Evolutionary conservation across 176 grass and related monocot species (phyloP).

Genomic region (Secale cereale): DNA sequence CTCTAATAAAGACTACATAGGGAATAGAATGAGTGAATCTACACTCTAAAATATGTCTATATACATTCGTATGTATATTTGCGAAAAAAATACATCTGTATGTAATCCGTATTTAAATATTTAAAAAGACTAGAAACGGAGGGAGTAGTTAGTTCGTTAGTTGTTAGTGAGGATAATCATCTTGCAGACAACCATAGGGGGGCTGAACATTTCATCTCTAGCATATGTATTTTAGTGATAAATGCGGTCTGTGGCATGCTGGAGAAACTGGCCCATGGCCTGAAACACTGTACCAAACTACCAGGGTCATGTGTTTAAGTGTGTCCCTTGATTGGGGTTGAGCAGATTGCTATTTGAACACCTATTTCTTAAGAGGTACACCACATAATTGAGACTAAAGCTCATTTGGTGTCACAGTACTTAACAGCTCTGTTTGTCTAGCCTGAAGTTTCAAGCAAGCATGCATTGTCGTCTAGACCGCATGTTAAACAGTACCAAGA

Average conservation of each 20-base stretch:
- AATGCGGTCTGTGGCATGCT: neutral
- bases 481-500: neutral
- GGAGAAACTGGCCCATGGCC: neutral
- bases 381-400: constrained; percentile 2
- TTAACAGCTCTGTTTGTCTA: neutral
- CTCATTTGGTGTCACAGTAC: constrained; percentile 25
- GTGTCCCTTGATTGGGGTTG: constrained; percentile 1
- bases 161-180: neutral
- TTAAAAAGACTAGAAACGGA: too few species aligned
- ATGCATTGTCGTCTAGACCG: neutral
- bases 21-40: too few species aligned
- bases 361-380: neutral
- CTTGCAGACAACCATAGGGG: neutral
- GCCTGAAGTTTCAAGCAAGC: neutral
- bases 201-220: constrained; percentile 19
- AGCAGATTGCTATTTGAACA: neutral
- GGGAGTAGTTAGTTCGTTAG: neutral
- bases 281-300: constrained; percentile 2
- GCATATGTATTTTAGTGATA: constrained; percentile 5
- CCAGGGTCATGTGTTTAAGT: neutral
- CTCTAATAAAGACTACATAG: too few species aligned
- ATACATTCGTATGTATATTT: too few species aligned
- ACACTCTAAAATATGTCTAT: too few species aligned
- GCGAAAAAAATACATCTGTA: too few species aligned
- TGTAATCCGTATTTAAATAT: too few species aligned